Percentiles rank a stretch among this genome's conserved stretches.
phyloP scores from a whole-genome alignment of 2,329 filamentous ascomycete genomes.

The Stagonosporopsis tanaceti region DNA sequence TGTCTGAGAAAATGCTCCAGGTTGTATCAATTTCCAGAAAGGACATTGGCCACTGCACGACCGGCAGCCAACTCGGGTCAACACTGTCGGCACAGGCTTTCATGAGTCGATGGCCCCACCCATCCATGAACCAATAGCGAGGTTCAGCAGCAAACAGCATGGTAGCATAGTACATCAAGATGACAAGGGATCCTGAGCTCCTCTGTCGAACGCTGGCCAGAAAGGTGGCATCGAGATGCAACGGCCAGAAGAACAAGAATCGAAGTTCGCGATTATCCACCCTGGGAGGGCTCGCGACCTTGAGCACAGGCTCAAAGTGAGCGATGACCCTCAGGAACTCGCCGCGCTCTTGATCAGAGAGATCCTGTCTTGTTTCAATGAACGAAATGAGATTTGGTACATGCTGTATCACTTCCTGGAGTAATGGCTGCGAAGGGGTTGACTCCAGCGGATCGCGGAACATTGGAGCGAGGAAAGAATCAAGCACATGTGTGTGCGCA shows the following conservation, averaged over 20 bases:
- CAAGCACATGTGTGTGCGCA: slow-evolving; percentile 26
- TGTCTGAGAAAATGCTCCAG: slow-evolving; percentile 12
- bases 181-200: slow-evolving; percentile 46
- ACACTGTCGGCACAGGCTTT: slow-evolving; percentile 30
- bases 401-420: slow-evolving; percentile 32
- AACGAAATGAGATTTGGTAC: slow-evolving; percentile 31
- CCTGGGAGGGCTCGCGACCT: slow-evolving; percentile 31
- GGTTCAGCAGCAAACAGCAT: slow-evolving; percentile 45
- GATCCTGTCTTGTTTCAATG: slow-evolving; percentile 30
- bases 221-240: slow-evolving; percentile 45
- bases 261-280: slow-evolving; percentile 46
- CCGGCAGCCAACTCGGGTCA: slow-evolving; percentile 36
- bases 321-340: slow-evolving; percentile 27
- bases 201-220: slow-evolving; percentile 40
- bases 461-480: slow-evolving; percentile 37
- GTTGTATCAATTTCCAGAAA: slow-evolving; percentile 24
- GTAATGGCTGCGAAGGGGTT: slow-evolving; percentile 39
- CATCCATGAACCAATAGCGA: slow-evolving; percentile 52
- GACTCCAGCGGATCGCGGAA: slow-evolving; percentile 28
- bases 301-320: slow-evolving; percentile 31
- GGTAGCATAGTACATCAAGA: slow-evolving; percentile 51
- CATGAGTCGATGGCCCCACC: slow-evolving; percentile 43
- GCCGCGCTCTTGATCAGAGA: slow-evolving; percentile 28
- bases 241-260: slow-evolving; percentile 51
- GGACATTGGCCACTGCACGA: slow-evolving; percentile 38